Evolutionary conservation across 176 grass and related monocot species (phyloP).

Genomic region (Thalia dealbata): DNA sequence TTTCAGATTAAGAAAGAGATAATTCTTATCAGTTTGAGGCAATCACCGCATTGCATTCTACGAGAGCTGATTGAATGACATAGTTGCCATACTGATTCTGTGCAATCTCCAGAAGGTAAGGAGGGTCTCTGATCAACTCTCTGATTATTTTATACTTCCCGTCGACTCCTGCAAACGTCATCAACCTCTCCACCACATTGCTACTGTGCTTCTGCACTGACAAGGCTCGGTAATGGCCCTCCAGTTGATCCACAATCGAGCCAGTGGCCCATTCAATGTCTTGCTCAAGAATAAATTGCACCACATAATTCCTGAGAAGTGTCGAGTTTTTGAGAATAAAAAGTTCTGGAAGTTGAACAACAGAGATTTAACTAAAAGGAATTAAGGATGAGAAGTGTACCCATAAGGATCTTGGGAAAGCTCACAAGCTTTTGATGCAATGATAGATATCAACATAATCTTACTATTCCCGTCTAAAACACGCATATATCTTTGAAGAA

Average conservation of each 20-base stretch:
- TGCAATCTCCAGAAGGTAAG: not conserved
- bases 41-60: constrained; percentile 38
- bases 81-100: constrained; percentile 58
- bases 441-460: not conserved
- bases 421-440: not conserved
- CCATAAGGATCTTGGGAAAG: not conserved
- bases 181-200: not conserved
- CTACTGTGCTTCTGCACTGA: not conserved
- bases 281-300: not conserved
- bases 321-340: not conserved
- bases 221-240: not conserved
- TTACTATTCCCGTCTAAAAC: not conserved
- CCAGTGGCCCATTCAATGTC: not conserved
- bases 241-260: not conserved
- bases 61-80: constrained; percentile 67
- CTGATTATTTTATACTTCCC: not conserved
- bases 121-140: not conserved
- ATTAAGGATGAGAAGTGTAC: not conserved
- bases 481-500: not conserved
- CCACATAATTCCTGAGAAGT: not conserved
- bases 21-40: too few relatives aligned
- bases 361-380: too few relatives aligned
- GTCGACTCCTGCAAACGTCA: not conserved
- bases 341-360: too few relatives aligned
- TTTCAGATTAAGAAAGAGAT: not conserved